Percentiles rank a stretch among this genome's conserved stretches.
phyloP scores from a whole-genome alignment of 1,139 yeast species.

The Scheffersomyces stambukii region DNA sequence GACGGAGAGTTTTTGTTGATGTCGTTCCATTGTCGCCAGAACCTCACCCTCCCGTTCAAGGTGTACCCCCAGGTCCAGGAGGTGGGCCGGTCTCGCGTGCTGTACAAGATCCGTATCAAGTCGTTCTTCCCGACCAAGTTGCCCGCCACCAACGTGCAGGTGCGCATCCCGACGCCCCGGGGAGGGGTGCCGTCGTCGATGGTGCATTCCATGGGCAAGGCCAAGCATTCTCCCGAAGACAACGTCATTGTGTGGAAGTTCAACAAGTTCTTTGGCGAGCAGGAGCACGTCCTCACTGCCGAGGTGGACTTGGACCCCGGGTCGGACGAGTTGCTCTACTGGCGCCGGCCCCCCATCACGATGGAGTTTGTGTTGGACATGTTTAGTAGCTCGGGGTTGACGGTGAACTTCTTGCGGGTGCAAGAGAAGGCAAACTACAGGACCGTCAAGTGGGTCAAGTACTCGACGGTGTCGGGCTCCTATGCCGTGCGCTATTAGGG shows the following conservation, averaged over 20 bases:
- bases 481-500: slow-evolving; percentile 69
- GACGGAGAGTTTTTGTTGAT: slow-evolving; percentile 90
- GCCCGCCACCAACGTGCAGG: slow-evolving; percentile 60
- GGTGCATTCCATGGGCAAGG: slow-evolving; percentile 58
- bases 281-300: slow-evolving; percentile 54
- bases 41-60: slow-evolving; percentile 67
- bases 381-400: slow-evolving; percentile 76
- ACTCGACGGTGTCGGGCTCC: slow-evolving; percentile 69
- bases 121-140: slow-evolving; percentile 61
- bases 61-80: slow-evolving; percentile 60
- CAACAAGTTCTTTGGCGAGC: slow-evolving; percentile 62
- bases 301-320: slow-evolving; percentile 36
- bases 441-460: slow-evolving; percentile 86
- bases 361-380: slow-evolving; percentile 66
- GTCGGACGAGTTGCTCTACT: slow-evolving; percentile 22
- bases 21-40: slow-evolving; percentile 58
- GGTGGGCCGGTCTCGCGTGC: slow-evolving; percentile 45
- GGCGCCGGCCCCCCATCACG: slow-evolving; percentile 79
- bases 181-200: slow-evolving; percentile 51
- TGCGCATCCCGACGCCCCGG: slow-evolving; percentile 69
- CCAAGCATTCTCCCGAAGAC: slow-evolving; percentile 65
- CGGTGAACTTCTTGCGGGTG: slow-evolving; percentile 69
- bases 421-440: slow-evolving; percentile 61
- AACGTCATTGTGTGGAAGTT: slow-evolving; percentile 68
- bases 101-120: slow-evolving; percentile 56